Conservation (phyloP, 371 early-diverging fungal species). For the Rhizomucor pusillus region DNA sequence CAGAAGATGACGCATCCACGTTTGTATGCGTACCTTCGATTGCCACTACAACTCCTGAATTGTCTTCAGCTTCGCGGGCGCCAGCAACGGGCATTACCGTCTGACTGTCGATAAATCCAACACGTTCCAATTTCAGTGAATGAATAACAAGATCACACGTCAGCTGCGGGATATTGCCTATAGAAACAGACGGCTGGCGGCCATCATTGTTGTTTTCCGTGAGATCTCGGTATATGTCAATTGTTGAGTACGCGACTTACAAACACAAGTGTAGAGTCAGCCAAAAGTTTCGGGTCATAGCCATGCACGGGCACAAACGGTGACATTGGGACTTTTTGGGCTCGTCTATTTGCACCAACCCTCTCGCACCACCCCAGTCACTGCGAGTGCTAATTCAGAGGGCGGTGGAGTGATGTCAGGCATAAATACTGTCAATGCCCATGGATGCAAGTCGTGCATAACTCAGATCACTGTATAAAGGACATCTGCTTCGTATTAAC, state of each 20-base stretch:
- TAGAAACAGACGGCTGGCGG: constrained; percentile 77
- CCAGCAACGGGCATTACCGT: constrained; percentile 58
- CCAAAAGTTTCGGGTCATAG: constrained; percentile 34
- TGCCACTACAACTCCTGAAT: constrained; percentile 34
- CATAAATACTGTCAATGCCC: too few relatives aligned
- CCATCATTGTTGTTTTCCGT: neutral
- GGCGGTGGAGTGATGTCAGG: too few relatives aligned
- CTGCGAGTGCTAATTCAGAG: too few relatives aligned
- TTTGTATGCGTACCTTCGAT: constrained; percentile 43
- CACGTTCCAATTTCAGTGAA: constrained; percentile 59
- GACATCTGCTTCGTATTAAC: too few relatives aligned
- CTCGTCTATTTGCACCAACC: too few relatives aligned
- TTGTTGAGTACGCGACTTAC: constrained; percentile 9
- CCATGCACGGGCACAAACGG: constrained; percentile 41
- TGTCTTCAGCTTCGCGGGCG: constrained; percentile 22
- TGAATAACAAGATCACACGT: constrained; percentile 68
- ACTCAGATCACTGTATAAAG: too few relatives aligned
- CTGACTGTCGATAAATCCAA: constrained; percentile 64
- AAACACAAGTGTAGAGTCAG: constrained; percentile 45
- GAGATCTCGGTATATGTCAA: neutral
- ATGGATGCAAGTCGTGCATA: too few relatives aligned
- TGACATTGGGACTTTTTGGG: too few relatives aligned
- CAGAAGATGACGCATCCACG: neutral
- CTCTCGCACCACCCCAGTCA: too few relatives aligned
- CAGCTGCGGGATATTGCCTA: constrained; percentile 81